Conservation (phyloP, 257 asterid genomes). For the Forsythia viridissima region DNA sequence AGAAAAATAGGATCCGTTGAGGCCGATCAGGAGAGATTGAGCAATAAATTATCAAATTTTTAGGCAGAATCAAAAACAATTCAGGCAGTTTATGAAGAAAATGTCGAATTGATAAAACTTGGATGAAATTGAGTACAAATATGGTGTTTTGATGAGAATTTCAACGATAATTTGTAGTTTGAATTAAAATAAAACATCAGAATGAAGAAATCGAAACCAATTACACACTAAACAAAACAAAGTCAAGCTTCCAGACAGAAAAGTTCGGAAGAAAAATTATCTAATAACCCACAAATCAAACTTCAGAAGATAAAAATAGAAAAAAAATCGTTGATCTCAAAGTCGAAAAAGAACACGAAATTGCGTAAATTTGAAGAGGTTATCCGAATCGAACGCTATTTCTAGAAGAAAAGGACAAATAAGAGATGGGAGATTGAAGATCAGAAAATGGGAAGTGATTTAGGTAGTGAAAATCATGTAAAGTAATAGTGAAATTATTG, state of each 20-base stretch:
- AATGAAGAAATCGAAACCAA: conserved; percentile 30
- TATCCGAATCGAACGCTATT: neutral
- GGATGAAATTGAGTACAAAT: conserved; percentile 48
- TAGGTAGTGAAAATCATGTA: conserved; percentile 21
- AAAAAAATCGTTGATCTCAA: neutral
- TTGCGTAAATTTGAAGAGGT: neutral
- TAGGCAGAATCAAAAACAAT: no score
- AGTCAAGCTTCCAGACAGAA: neutral
- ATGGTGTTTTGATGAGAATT: conserved; percentile 34
- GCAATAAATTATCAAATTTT: no score
- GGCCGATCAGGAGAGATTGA: no score
- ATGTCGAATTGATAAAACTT: conserved; percentile 46
- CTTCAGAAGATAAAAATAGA: neutral
- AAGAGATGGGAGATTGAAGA: conserved; percentile 19
- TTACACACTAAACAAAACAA: conserved; percentile 16
- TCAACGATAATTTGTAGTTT: conserved; percentile 27
- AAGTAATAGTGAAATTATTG: conserved; percentile 19
- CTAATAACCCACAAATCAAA: neutral
- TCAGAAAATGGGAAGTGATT: conserved; percentile 26
- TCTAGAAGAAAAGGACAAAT: neutral
- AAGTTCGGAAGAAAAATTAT: neutral
- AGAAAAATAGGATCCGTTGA: no score
- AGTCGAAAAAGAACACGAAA: conserved; percentile 5
- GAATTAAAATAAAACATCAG: conserved; percentile 47
- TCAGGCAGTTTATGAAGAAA: no score